These are phyloP conservation scores for Dioszegia crocea DNA, from an alignment of 768 basidiomycete genomes.

Conservation along the genomic window DNA sequence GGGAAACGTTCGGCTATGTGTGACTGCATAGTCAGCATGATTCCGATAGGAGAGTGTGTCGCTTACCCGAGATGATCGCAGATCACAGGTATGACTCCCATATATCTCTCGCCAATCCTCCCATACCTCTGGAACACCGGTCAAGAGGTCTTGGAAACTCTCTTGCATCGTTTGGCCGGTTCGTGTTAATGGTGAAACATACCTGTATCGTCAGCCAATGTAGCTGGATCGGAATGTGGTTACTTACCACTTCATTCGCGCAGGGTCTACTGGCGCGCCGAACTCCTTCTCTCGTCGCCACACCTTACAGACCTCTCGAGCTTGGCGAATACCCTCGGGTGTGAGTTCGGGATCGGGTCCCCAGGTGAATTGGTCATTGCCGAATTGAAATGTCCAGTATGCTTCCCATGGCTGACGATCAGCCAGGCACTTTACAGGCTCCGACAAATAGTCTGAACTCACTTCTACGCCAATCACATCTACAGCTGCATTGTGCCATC, in stretches of 20 bases:
- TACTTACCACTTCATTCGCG: constrained; percentile 40
- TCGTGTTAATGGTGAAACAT: constrained; percentile 37
- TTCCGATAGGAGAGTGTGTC: background rate
- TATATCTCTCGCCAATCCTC: constrained; percentile 47
- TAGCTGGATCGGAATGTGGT: background rate
- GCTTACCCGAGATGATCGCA: constrained; percentile 39
- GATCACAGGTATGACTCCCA: constrained; percentile 48
- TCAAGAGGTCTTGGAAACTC: constrained; percentile 40
- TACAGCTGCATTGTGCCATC: constrained; percentile 44
- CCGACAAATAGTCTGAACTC: constrained; percentile 15
- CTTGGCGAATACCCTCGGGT: constrained; percentile 39
- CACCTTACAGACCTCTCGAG: constrained; percentile 29
- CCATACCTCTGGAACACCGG: constrained; percentile 38
- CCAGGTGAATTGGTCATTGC: constrained; percentile 44
- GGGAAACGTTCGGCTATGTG: constrained; percentile 41
- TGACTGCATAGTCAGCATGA: constrained; percentile 20
- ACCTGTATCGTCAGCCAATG: constrained; percentile 3
- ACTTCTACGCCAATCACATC: constrained; percentile 42
- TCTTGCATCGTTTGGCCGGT: constrained; percentile 45
- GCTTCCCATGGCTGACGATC: constrained; percentile 43
- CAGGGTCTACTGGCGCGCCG: constrained; percentile 28
- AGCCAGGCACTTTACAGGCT: too few relatives aligned
- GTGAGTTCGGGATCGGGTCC: constrained; percentile 48
- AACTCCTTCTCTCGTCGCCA: constrained; percentile 27
- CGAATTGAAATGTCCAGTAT: constrained; percentile 34